Base-by-base conservation (phyloP, 164 flowering plant species). In the Kalanchoe fedtschenkoi region DNA sequence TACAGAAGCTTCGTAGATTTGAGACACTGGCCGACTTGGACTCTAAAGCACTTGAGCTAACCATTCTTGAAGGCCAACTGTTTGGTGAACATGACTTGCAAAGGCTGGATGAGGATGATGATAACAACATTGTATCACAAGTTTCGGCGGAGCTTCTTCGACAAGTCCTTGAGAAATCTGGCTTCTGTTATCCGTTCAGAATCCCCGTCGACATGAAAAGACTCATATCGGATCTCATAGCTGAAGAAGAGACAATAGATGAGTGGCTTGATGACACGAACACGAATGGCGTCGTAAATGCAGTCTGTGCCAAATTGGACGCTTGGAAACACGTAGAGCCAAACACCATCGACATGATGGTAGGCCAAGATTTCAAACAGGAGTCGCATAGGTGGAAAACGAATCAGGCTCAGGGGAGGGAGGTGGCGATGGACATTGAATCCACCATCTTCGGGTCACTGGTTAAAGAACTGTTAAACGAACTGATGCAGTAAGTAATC, bases 321-420 rank as follows among this genome's bases (percentile, higher is more conserved):
- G 74, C 74, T 3, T 87, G 85, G 93, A 78, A 76, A 63, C 78
- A 78, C 30, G 92, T 80, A 34, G 81, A 82, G 32, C 68, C 75
- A 0, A 78, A 82, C 78, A 86, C 91, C 39, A 81, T 88, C 16
- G 89, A 88, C 65, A 82, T 83, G 96, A 88, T 88, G 91, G 85
- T 91, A 13, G 91, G 75, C 22, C 66, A 77, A 59, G 93, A 88
- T 60, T 75, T 86, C 26, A 76, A 66, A 57, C 76, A 60, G 24
- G 83, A 83, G 39, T 14, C 60, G 5, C 72, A 74, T 41, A 77
- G 51, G 29, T 86, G 97, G 97, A 80, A 67, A 65, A 75, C 57
- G 38, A 60, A 61, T 46, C 62, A 62, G 0, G 78, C 73, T 60
- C 77, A 84, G 64, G 56, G 74, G 57, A 60, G 55, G 43, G 77